phyloP scores from a whole-genome alignment of 306 rosid genomes.

The Inga oerstediana region DNA sequence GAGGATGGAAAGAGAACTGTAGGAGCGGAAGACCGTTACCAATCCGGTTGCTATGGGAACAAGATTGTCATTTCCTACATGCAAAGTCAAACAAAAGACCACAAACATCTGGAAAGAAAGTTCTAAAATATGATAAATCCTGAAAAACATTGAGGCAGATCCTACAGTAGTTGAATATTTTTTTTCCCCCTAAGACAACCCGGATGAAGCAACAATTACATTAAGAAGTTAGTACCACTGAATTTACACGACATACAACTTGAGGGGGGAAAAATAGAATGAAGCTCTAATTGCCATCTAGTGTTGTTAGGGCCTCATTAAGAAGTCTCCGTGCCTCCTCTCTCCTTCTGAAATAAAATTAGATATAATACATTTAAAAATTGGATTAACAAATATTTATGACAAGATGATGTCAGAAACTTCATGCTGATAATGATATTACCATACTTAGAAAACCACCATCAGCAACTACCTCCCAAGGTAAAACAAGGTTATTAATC shows the following conservation, averaged over 20 bases:
- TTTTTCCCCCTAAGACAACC: not conserved
- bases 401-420: not conserved
- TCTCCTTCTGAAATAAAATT: constrained; percentile 62
- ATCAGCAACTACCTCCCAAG: not conserved
- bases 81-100: not conserved
- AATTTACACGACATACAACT: not conserved
- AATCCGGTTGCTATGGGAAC: no score
- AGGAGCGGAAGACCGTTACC: no score
- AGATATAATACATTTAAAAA: not conserved
- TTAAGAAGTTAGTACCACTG: not conserved
- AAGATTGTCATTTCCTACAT: not conserved
- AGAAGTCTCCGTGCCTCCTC: constrained; percentile 79
- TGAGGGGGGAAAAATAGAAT: not conserved
- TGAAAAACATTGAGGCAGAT: not conserved
- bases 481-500: not conserved
- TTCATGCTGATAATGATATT: not conserved
- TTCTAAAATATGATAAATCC: not conserved
- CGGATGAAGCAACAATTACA: not conserved
- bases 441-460: not conserved
- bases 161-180: not conserved
- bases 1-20: no score
- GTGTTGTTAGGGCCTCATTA: constrained; percentile 71
- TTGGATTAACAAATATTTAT: constrained; percentile 1
- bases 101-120: not conserved
- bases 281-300: constrained; percentile 55